phyloP scores from a whole-genome alignment of 345 rosid species.

The Carallia pectinifolia region DNA sequence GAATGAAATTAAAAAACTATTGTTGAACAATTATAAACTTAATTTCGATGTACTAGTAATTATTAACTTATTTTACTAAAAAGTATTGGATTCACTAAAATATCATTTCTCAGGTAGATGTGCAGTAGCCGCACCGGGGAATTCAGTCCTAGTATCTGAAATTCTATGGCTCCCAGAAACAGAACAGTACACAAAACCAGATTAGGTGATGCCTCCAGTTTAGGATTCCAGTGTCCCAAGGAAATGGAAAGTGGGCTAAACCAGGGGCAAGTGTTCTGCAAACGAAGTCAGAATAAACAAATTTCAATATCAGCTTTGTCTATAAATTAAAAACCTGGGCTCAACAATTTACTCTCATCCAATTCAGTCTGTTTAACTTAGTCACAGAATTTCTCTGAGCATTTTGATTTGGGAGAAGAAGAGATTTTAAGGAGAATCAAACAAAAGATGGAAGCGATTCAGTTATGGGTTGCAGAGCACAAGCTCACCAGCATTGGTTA shows the following conservation, averaged over 20 bases:
- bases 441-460: conserved; percentile 51
- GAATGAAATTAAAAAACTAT: too few species aligned
- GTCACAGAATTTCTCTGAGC: background rate
- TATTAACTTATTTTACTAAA: too few species aligned
- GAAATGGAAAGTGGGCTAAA: conserved; percentile 23
- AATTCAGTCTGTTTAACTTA: background rate
- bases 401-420: too few species aligned
- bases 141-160: background rate
- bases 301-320: conserved; percentile 3
- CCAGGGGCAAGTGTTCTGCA: conserved; percentile 29
- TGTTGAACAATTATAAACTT: too few species aligned
- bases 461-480: conserved; percentile 65
- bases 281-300: background rate
- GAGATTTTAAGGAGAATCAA: too few species aligned
- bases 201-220: conserved; percentile 32
- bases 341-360: background rate
- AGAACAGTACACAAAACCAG: conserved; percentile 18
- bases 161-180: conserved; percentile 1
- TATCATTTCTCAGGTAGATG: too few species aligned
- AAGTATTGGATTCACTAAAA: too few species aligned
- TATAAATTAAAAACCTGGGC: conserved; percentile 22
- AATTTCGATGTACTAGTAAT: too few species aligned
- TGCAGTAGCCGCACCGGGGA: too few species aligned
- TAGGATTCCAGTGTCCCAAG: conserved; percentile 33
- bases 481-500: conserved; percentile 63